Conservation (phyloP, 345 rosid genomes). For the Rhizophora mangle region DNA sequence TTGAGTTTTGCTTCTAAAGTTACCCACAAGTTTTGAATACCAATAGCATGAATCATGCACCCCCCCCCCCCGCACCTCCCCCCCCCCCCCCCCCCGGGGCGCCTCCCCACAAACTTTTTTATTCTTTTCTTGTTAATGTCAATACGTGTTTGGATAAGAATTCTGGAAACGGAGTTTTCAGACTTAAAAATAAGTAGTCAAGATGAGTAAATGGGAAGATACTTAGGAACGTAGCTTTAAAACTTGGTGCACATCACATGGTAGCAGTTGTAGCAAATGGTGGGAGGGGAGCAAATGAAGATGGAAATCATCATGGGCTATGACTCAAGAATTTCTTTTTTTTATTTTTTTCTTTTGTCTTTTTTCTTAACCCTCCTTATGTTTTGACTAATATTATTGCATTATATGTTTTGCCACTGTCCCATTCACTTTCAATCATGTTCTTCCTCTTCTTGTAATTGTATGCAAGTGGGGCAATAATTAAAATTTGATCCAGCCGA, state of each 20-base stretch:
- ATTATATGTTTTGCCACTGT: too few relatives aligned
- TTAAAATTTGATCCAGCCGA: constrained; percentile 23
- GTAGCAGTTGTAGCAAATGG: constrained; percentile 23
- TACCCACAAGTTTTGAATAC: too few relatives aligned
- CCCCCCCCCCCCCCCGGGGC: too few relatives aligned
- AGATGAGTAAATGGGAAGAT: too few relatives aligned
- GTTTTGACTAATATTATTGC: too few relatives aligned
- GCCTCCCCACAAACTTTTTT: too few relatives aligned
- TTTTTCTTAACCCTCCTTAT: neutral
- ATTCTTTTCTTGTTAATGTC: too few relatives aligned
- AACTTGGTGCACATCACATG: constrained; percentile 37
- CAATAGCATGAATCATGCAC: neutral
- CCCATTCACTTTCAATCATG: constrained; percentile 33
- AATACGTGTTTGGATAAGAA: too few relatives aligned
- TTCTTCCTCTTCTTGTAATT: constrained; percentile 37
- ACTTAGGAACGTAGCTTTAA: neutral
- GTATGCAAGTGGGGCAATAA: constrained; percentile 47
- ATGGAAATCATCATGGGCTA: constrained; percentile 28
- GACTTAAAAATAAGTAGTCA: too few relatives aligned
- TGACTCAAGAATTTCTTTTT: neutral
- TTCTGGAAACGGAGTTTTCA: too few relatives aligned
- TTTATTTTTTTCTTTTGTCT: constrained; percentile 2
- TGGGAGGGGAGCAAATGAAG: constrained; percentile 15
- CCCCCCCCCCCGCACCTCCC: too few relatives aligned
- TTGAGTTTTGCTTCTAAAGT: constrained; percentile 1